phyloP scores from a whole-genome alignment of 805 yeast species.

The Wilhelminamyces savonicus region DNA sequence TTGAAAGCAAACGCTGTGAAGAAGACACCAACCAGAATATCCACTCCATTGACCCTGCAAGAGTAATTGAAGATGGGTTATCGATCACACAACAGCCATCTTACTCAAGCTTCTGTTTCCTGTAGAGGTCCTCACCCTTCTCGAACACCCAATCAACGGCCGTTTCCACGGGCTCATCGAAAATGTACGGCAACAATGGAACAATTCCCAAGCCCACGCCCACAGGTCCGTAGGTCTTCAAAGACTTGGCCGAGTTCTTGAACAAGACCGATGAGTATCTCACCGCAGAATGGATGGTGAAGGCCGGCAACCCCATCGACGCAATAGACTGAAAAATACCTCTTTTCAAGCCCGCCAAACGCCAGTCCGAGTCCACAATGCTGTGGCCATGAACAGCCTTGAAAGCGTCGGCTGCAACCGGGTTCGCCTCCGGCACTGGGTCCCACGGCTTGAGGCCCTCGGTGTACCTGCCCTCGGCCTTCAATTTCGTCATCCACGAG shows the following conservation, averaged over 20 bases:
- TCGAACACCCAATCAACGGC: constrained; percentile 59
- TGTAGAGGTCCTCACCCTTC: constrained; percentile 34
- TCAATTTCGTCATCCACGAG: constrained; percentile 65
- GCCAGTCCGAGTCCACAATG: constrained; percentile 57
- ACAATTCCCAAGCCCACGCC: constrained; percentile 72
- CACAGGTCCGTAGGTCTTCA: constrained; percentile 71
- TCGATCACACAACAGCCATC: not conserved
- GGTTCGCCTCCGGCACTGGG: constrained; percentile 36
- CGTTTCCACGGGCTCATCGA: constrained; percentile 78
- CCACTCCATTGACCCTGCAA: too few relatives aligned
- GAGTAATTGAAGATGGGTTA: too few relatives aligned
- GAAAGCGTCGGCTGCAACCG: constrained; percentile 30
- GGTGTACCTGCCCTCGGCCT: constrained; percentile 56
- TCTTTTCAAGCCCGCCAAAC: constrained; percentile 55
- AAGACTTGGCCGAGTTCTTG: constrained; percentile 42
- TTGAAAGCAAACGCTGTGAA: too few relatives aligned
- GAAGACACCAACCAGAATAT: too few relatives aligned
- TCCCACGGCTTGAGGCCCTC: constrained; percentile 70
- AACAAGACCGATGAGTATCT: constrained; percentile 60
- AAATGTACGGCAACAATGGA: constrained; percentile 69
- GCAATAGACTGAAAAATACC: constrained; percentile 80
- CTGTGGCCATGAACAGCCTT: constrained; percentile 12
- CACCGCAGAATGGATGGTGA: constrained; percentile 74
- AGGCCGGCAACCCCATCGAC: constrained; percentile 82
- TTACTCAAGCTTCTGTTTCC: constrained; percentile 2